Evolutionary conservation across 1,284 basidiomycete genomes (phyloP).

Genomic region (Inonotus hispidus): DNA sequence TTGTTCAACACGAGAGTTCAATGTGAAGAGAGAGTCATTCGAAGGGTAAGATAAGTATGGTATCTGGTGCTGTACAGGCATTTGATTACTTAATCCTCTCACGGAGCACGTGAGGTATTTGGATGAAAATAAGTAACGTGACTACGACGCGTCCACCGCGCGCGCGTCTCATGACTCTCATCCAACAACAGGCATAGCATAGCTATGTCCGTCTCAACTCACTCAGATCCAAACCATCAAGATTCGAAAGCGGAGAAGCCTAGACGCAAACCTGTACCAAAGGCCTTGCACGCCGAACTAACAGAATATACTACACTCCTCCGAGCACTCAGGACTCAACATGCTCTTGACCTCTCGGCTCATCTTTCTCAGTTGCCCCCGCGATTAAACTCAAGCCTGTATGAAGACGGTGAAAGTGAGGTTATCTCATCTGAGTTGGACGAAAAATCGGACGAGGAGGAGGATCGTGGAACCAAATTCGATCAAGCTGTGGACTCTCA

Average conservation of each 20-base stretch:
- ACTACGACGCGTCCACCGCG: neutral
- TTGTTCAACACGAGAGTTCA: constrained; percentile 23
- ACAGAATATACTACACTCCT: constrained; percentile 59
- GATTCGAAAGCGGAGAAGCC: constrained; percentile 28
- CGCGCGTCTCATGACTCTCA: neutral
- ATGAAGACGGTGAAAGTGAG: neutral
- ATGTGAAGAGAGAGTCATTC: constrained; percentile 17
- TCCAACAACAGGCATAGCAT: no score
- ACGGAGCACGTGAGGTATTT: neutral
- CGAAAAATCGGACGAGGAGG: neutral
- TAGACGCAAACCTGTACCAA: constrained; percentile 41
- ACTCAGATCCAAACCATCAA: no score
- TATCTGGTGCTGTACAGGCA: constrained; percentile 36
- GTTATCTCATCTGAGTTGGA: neutral
- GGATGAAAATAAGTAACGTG: neutral
- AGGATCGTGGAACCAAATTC: neutral
- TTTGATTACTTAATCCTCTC: neutral
- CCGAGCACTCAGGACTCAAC: constrained; percentile 48
- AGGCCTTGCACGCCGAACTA: constrained; percentile 50
- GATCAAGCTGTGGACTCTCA: neutral
- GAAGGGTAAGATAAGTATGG: neutral
- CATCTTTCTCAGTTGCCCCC: constrained; percentile 33
- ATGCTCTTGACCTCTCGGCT: constrained; percentile 47
- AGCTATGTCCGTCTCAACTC: no score
- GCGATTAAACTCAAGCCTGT: constrained; percentile 13